These are phyloP conservation scores for Acmispon strigosus DNA, from an alignment of 306 rosid species.

Conservation along the genomic window DNA sequence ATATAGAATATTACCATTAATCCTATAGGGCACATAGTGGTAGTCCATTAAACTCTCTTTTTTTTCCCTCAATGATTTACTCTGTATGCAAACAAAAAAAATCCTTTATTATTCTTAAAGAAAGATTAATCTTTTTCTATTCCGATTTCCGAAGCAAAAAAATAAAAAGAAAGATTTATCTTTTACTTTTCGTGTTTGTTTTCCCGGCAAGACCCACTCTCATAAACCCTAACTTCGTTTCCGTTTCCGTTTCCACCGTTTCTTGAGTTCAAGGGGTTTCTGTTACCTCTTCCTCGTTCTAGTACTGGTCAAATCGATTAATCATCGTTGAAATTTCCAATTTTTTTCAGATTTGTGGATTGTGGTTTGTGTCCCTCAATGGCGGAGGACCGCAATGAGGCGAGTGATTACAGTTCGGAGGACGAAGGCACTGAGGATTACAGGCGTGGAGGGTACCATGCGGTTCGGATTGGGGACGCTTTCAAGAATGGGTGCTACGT, in stretches of 20 bases:
- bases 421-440: slow-evolving; percentile 97
- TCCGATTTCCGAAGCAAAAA: no score
- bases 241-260: slow-evolving; percentile 5
- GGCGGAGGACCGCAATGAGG: slow-evolving; percentile 67
- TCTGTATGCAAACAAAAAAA: no score
- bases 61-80: no score
- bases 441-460: slow-evolving; percentile 98
- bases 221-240: slow-evolving; percentile 40
- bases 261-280: slow-evolving; percentile 4
- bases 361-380: slow-evolving; percentile 29
- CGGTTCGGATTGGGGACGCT: slow-evolving; percentile 81
- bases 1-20: no score
- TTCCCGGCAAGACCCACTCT: slow-evolving; percentile 45
- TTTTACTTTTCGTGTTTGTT: neutral
- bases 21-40: no score
- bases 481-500: slow-evolving; percentile 74
- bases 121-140: no score
- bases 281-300: neutral
- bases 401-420: slow-evolving; percentile 83
- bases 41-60: no score
- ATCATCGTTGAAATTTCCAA: neutral
- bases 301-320: neutral
- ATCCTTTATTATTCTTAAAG: no score
- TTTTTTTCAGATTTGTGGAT: neutral
- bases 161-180: no score